phyloP scores from a whole-genome alignment of 768 basidiomycete species.

The Boletus rubropictus region DNA sequence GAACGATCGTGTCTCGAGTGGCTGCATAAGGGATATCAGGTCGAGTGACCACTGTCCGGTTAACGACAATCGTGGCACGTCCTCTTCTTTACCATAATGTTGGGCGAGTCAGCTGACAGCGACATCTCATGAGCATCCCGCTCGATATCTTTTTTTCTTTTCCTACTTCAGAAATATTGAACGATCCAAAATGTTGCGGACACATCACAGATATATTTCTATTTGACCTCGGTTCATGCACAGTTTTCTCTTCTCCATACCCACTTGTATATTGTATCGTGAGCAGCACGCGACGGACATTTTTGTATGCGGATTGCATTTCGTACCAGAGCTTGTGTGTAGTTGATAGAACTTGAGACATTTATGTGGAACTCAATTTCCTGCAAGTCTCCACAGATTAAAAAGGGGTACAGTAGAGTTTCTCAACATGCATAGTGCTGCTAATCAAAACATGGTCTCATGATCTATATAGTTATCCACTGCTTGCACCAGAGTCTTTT shows the following conservation, averaged over 20 bases:
- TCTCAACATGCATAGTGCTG: too few species aligned
- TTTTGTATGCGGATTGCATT: slow-evolving; percentile 3
- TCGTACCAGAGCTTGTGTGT: background rate
- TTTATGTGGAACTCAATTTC: background rate
- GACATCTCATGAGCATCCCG: background rate
- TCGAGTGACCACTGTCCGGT: background rate
- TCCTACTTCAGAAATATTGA: background rate
- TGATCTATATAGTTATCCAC: too few species aligned
- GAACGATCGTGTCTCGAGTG: slow-evolving; percentile 34
- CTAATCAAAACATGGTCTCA: too few species aligned
- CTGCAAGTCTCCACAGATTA: background rate
- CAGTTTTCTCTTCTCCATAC: slow-evolving; percentile 1
- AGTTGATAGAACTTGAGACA: background rate
- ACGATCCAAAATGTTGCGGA: slow-evolving; percentile 9
- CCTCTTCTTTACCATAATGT: background rate
- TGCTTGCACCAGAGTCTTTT: too few species aligned
- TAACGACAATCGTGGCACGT: background rate
- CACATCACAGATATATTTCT: slow-evolving; percentile 8
- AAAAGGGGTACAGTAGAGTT: background rate
- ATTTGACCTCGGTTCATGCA: slow-evolving; percentile 7
- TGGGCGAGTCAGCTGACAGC: background rate
- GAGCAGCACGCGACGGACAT: slow-evolving; percentile 1
- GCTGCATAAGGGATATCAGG: slow-evolving; percentile 16
- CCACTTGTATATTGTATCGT: slow-evolving; percentile 7
- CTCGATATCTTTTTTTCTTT: background rate